phyloP scores from a whole-genome alignment of 257 asterid species.

The Ligustrum vulgare region DNA sequence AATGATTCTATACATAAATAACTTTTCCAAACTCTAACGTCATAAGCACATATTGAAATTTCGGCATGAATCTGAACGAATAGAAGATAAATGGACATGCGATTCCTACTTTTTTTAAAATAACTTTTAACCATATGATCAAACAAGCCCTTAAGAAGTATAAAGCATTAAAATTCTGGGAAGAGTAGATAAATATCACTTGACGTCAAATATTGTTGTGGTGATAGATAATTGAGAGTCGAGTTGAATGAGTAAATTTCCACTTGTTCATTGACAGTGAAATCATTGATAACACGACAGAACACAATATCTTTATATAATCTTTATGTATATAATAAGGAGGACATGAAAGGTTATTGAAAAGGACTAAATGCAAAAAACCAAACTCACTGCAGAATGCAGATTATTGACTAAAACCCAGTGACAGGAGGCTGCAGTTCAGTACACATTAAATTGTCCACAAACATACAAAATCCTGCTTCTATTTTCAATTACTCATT shows the following conservation, averaged over 20 bases:
- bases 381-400: background rate
- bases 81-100: too few relatives aligned
- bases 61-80: too few relatives aligned
- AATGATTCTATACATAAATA: too few relatives aligned
- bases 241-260: background rate
- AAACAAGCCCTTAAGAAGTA: background rate
- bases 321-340: background rate
- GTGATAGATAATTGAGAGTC: background rate
- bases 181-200: background rate
- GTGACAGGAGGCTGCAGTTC: background rate
- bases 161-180: background rate
- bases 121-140: background rate
- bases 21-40: too few relatives aligned
- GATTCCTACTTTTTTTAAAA: background rate
- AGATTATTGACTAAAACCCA: background rate
- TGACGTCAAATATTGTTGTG: background rate
- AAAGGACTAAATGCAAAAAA: background rate
- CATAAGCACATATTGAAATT: too few relatives aligned
- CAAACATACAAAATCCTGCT: background rate
- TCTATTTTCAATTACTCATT: conserved; percentile 23
- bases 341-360: background rate
- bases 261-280: background rate
- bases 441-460: background rate
- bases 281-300: background rate
- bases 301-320: background rate